Conservation (phyloP, 371 early-diverging fungal species). For the Mortierella sp. region DNA sequence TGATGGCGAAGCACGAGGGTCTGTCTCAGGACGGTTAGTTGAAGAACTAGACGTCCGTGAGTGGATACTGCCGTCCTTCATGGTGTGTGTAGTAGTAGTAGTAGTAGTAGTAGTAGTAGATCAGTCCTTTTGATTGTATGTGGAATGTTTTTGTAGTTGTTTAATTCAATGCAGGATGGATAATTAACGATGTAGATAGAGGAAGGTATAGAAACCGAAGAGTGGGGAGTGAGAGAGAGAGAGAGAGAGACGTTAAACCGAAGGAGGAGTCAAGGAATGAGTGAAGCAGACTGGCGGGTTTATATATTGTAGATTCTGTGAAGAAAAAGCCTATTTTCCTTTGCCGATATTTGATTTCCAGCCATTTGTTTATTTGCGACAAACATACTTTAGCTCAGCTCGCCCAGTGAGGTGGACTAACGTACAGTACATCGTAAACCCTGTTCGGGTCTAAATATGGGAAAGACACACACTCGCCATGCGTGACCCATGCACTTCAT, state of each 20-base stretch:
- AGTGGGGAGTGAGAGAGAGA: background rate
- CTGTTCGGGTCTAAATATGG: conserved; percentile 15
- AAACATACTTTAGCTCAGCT: conserved; percentile 11
- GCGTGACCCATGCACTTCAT: background rate
- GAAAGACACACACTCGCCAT: background rate
- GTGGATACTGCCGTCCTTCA: conserved; percentile 11
- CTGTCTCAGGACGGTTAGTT: conserved; percentile 4
- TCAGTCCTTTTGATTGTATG: background rate
- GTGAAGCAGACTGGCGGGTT: background rate
- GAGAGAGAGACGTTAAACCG: background rate
- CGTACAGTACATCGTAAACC: background rate
- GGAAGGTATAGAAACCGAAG: too few relatives aligned
- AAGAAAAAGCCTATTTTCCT: background rate
- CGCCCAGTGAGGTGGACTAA: background rate
- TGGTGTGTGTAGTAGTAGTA: background rate
- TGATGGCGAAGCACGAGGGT: background rate
- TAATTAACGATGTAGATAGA: too few relatives aligned
- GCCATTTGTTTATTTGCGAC: background rate
- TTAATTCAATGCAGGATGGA: too few relatives aligned
- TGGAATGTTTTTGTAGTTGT: too few relatives aligned
- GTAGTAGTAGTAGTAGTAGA: background rate
- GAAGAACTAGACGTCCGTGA: conserved; percentile 11
- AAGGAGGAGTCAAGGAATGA: background rate
- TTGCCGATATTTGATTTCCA: background rate
- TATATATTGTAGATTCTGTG: background rate